Conservation (phyloP, 2,329 filamentous ascomycete species). For the Chaetomium globosum region DNA sequence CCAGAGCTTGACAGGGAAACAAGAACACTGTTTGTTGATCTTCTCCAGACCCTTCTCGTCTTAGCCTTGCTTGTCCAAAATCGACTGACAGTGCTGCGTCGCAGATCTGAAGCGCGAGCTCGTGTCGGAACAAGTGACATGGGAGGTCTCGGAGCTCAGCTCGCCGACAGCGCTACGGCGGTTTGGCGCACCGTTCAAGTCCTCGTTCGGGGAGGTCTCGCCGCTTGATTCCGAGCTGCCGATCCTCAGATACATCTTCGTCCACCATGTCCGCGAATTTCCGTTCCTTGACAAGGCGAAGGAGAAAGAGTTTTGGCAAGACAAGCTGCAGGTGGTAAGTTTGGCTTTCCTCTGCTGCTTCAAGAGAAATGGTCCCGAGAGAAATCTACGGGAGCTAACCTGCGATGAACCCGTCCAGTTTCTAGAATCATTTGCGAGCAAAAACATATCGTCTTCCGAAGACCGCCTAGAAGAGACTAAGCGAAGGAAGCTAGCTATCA, state of each 20-base stretch:
- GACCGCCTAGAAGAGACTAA: constrained; percentile 96
- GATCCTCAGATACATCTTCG: constrained; percentile 93
- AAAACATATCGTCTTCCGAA: constrained; percentile 95
- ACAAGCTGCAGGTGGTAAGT: constrained; percentile 90
- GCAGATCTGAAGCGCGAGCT: constrained; percentile 94
- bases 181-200: constrained; percentile 94
- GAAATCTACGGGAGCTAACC: neutral
- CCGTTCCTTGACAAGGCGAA: constrained; percentile 94
- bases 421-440: constrained; percentile 93
- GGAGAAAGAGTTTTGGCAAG: constrained; percentile 99
- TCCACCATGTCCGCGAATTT: constrained; percentile 96
- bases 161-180: constrained; percentile 91
- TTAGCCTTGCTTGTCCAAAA: neutral
- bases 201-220: constrained; percentile 87
- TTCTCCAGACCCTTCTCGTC: neutral
- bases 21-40: constrained; percentile 81
- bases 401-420: constrained; percentile 60
- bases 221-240: constrained; percentile 93
- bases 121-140: constrained; percentile 83
- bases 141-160: constrained; percentile 89
- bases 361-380: neutral
- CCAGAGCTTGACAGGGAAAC: constrained; percentile 79
- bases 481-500: constrained; percentile 84
- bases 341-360: neutral
- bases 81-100: constrained; percentile 15